Conservation (phyloP, 2,329 filamentous ascomycete genomes). For the Stemphylium lycopersici region DNA sequence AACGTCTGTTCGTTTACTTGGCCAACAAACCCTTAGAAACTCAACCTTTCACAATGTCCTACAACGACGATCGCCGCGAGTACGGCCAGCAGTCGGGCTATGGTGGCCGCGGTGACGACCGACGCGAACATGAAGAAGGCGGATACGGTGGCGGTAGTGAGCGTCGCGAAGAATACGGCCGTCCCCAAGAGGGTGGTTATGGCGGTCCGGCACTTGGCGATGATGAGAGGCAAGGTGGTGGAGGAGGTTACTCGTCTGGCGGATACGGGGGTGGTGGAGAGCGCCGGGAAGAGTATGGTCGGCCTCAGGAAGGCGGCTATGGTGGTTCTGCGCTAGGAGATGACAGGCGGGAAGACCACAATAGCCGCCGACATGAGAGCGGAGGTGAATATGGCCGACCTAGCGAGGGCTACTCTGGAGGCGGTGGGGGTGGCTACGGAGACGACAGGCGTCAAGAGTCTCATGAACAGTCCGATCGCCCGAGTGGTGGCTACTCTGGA, state of each 20-base stretch:
- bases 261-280: slow-evolving; percentile 13
- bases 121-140: slow-evolving; percentile 17
- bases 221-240: slow-evolving; percentile 9
- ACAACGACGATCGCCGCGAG: slow-evolving; percentile 33
- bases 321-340: not conserved
- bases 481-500: not conserved
- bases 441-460: slow-evolving; percentile 26
- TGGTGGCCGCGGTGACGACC: slow-evolving; percentile 22
- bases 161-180: slow-evolving; percentile 24
- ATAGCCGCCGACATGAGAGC: slow-evolving; percentile 11
- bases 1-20: not conserved
- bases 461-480: slow-evolving; percentile 8
- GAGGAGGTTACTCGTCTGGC: slow-evolving; percentile 8
- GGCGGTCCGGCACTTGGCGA: slow-evolving; percentile 16
- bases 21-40: not conserved
- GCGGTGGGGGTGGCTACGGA: slow-evolving; percentile 10
- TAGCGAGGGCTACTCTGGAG: slow-evolving; percentile 3
- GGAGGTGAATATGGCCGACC: slow-evolving; percentile 4
- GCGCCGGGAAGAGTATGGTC: slow-evolving; percentile 17
- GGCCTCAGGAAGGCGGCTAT: slow-evolving; percentile 11
- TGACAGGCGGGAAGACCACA: too few species aligned
- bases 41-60: slow-evolving; percentile 24
- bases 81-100: slow-evolving; percentile 17
- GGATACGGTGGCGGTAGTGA: slow-evolving; percentile 25
- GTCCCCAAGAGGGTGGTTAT: slow-evolving; percentile 21